phyloP scores from a whole-genome alignment of 2,329 filamentous ascomycete species.

The Hymenoscyphus salicellus region DNA sequence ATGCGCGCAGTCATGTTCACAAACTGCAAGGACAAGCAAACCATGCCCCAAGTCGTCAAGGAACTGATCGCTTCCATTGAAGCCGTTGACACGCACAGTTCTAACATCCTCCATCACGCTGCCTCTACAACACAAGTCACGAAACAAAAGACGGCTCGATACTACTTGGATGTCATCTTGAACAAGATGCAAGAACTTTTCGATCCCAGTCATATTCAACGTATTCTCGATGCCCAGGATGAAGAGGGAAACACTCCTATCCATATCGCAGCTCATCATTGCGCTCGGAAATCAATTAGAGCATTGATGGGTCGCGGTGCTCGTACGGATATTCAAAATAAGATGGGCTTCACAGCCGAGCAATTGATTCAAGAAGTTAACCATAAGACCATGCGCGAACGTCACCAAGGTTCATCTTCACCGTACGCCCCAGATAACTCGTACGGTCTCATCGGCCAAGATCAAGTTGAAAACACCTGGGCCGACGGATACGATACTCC shows the following conservation, averaged over 20 bases:
- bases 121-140: conserved; percentile 79
- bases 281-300: conserved; percentile 86
- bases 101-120: conserved; percentile 91
- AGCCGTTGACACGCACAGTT: conserved; percentile 73
- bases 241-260: conserved; percentile 83
- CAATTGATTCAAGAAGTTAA: conserved; percentile 78
- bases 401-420: conserved; percentile 68
- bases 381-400: conserved; percentile 41
- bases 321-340: conserved; percentile 77
- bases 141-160: conserved; percentile 84
- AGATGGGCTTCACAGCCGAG: conserved; percentile 77
- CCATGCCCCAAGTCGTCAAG: conserved; percentile 80
- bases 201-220: conserved; percentile 71
- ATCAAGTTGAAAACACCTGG: conserved; percentile 7
- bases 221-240: conserved; percentile 78
- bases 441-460: conserved; percentile 30
- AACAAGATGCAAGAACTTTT: conserved; percentile 80
- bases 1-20: conserved; percentile 96
- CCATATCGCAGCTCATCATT: conserved; percentile 72
- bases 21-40: conserved; percentile 92
- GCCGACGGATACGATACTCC: conserved; percentile 11
- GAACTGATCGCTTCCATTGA: conserved; percentile 80
- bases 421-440: conserved; percentile 55
- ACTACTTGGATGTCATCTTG: conserved; percentile 88
- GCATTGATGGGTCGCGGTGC: conserved; percentile 76